Base-by-base conservation (phyloP, 2,329 filamentous ascomycete genomes). In the Epicoccum nigrum region DNA sequence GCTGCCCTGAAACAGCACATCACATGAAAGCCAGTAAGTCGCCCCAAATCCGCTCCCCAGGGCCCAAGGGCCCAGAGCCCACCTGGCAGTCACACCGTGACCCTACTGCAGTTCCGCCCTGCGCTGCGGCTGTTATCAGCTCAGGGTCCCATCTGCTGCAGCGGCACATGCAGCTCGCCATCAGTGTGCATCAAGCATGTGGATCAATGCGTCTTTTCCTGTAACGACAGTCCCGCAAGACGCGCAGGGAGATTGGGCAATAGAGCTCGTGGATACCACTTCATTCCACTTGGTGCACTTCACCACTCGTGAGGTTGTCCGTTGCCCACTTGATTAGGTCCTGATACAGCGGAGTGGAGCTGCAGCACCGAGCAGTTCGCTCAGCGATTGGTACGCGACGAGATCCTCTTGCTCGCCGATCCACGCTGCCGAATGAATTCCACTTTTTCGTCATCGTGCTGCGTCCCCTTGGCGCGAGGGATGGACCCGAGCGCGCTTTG, bases 391-490 rank as follows among this genome's bases (percentile, higher is more conserved):
- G 59, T 50, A 37, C 39, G 15, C 23, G 28, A 53, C 58, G 64
- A 60, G 62, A 57, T 55, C 56, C 51, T 51, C 55, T 56, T 50
- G 54, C 44, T 56, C 48, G 48, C 55, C 59, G 56, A 47, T 41
- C 59, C 47, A 54, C 55, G 49, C 39, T 45, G 49, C 47, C 21
- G 40, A 41, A 19, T 45, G 32, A 32, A 33, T 32, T 32, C 44
- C 54, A 42, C 42, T 38, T 32, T 32, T 56, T 63, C 63, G 63
- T 66, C 63, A 66, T 59, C 60, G 60, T 55, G 59, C 61, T 47
- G 55, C 45, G 33, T 37, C 21, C 37, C 39, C 49, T 47, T 52
- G 35, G 51, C 50, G 45, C 45, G 32, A 46, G 54, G 40, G 51
- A 60, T 45, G 54, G 52, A 33, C 51, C 45, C 28, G 31, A 32